Conservation (phyloP, 2,329 filamentous ascomycete genomes). For the Dendryphion nanum region DNA sequence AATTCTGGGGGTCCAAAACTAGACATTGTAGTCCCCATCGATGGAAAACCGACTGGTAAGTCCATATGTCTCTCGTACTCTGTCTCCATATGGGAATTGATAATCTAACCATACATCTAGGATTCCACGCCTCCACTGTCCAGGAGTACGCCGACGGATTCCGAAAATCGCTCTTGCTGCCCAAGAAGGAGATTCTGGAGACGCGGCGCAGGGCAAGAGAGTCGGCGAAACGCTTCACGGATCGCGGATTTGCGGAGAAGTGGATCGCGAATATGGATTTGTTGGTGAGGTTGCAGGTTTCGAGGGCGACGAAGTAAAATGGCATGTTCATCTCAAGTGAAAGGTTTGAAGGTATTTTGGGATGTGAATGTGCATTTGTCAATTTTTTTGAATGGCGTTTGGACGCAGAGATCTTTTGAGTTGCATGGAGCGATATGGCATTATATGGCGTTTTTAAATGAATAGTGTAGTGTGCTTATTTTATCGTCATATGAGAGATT, state of each 20-base stretch:
- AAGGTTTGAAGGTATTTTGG: too few relatives aligned
- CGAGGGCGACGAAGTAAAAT: slow-evolving; percentile 10
- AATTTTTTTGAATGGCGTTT: too few relatives aligned
- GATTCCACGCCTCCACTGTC: slow-evolving; percentile 79
- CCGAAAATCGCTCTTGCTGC: slow-evolving; percentile 69
- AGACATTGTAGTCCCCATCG: slow-evolving; percentile 83
- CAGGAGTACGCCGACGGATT: slow-evolving; percentile 80
- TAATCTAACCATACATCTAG: slow-evolving; percentile 43
- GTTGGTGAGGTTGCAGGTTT: slow-evolving; percentile 56
- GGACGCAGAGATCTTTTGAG: too few relatives aligned
- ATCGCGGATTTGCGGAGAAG: slow-evolving; percentile 75
- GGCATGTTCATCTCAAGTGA: too few relatives aligned
- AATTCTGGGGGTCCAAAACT: slow-evolving; percentile 88
- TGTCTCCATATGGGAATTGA: neutral
- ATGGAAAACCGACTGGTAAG: slow-evolving; percentile 74
- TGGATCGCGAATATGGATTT: slow-evolving; percentile 76
- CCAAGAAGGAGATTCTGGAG: slow-evolving; percentile 62
- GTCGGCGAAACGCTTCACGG: slow-evolving; percentile 82
- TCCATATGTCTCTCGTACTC: neutral
- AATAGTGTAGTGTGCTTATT: too few relatives aligned
- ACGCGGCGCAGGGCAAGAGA: slow-evolving; percentile 74
- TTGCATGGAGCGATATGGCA: too few relatives aligned
- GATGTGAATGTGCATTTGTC: too few relatives aligned
- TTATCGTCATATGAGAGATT: too few relatives aligned
- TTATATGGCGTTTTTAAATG: too few relatives aligned